Conservation (phyloP, 345 rosid species). For the Linum trigynum region DNA sequence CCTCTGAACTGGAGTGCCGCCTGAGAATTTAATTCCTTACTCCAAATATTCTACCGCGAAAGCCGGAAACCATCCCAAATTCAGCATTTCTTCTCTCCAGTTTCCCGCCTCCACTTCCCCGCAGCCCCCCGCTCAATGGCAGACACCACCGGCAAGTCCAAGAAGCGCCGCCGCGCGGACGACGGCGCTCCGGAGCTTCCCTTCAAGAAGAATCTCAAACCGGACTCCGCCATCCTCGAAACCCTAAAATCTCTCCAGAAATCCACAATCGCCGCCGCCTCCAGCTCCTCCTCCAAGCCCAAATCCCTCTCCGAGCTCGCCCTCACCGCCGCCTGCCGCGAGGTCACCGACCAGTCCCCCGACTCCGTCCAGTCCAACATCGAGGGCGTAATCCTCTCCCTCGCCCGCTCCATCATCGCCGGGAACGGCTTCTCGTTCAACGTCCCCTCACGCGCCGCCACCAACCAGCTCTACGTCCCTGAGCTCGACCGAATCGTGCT, state of each 20-base stretch:
- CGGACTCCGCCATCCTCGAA: constrained; percentile 50
- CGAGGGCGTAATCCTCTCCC: constrained; percentile 57
- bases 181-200: constrained; percentile 40
- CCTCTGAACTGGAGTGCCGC: no score
- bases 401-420: constrained; percentile 69
- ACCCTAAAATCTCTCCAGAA: constrained; percentile 34
- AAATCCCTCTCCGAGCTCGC: constrained; percentile 71
- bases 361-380: constrained; percentile 70
- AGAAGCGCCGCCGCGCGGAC: constrained; percentile 64
- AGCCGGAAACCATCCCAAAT: background rate
- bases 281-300: constrained; percentile 44
- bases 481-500: constrained; percentile 98
- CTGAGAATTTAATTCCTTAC: no score
- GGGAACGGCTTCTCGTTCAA: constrained; percentile 80
- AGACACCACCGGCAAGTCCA: constrained; percentile 10
- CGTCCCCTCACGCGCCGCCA: constrained; percentile 90
- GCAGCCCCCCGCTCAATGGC: background rate
- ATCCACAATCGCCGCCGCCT: constrained; percentile 22
- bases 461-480: constrained; percentile 93
- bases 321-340: constrained; percentile 65
- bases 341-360: constrained; percentile 78
- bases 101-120: background rate
- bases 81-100: background rate
- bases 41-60: no score
- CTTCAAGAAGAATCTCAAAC: constrained; percentile 54